Evolutionary conservation across 331 rosid species (phyloP), one percentile per base, ranked within the genome.

Genomic region (Pyracantha coccinea): DNA sequence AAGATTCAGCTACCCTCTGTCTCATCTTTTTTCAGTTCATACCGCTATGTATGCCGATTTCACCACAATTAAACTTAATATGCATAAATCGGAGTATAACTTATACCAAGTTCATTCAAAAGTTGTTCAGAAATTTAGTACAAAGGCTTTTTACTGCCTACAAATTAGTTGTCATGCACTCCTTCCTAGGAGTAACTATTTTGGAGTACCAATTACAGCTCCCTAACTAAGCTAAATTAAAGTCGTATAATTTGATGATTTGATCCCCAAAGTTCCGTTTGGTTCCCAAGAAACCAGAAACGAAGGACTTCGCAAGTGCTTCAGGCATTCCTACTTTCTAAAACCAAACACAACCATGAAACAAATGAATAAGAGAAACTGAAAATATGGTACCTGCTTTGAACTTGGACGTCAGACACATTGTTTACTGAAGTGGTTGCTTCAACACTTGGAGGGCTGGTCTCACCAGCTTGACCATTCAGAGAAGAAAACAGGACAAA

Each of bases 391-490:
- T 86, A 89, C 98, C 92, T 53, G 74, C 85, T 83, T 69, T 84
- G 90, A 89, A 89, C 88, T 59, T 84, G 79, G 76, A 76, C 69
- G 33, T 86, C 77, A 33, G 84, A 63, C 68, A 31, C 66, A 71
- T 57, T 68, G 52, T 45, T 72, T 66, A 21, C 70, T 53, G 80
- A 61, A 20, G 76, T 68, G 35, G 69, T 52, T 52, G 58, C 66
- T 15, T 58, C 66, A 69, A 8, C 67, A 41, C 15, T 41, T 65
- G 77, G 71, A 75, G 61, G 62, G 65, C 58, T 63, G 17, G 35
- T 55, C 8, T 76, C 83, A 17, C 59, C 82, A 35, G 81, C 52
- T 70, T 67, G 90, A 68, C 75, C 67, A 76, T 52, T 73, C 60
- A 72, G 68, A 12, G 81, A 60, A 74, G 89, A 84, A 82, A 70